Evolutionary conservation across 352 stramenopile genomes (phyloP), one percentile per base, ranked within the genome.

Genomic region (Phytopythium cucurbitacearum): DNA sequence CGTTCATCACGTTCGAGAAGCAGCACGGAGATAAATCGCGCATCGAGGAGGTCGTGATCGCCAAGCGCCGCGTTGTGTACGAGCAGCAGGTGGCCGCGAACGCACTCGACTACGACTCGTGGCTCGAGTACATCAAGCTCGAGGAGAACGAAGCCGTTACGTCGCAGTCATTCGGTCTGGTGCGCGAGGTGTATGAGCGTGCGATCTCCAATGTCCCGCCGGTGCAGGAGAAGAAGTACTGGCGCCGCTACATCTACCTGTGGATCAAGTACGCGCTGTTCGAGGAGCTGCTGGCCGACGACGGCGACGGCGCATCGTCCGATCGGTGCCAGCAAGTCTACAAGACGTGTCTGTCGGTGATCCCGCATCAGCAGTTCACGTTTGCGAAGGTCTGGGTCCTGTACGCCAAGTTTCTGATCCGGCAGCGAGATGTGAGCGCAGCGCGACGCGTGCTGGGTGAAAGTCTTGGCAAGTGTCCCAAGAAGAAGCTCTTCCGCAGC

Each of bases 181-280:
- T 98, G 5, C 80, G 96, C 43, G 95, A 98, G 48, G 91, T 98
- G 5, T 99, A 98, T 66, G 95, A 99, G 71, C 86, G 91, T 32
- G 96, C 96, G 10, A 92, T 99, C 44, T 74, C 86, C 10, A 96
- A 98, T 51, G 70, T 99, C 12, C 97, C 97, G 11, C 96, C 96
- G 4, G 73, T 94, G n/a, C 57, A 78, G 5, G 88, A 99, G 40
- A 99, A 99, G 69, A 82, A 94, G 46, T 98, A 97, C 76, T 99
- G 97, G 97, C 92, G 90, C 49, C 70, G 97, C 10, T 99, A 99
- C 68, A 98, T 99, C 56, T 99, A 98, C 65, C 69, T 99, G 16
- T 99, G 97, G 97, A 98, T 99, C 64, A 99, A 99, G 64, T 99
- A 99, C 66, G 96, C 97, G 6, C 64, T 98, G 3, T 99, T 97